These are phyloP conservation scores for Lactifluus rugatus DNA, from an alignment of 768 basidiomycete species.

Conservation along the genomic window DNA sequence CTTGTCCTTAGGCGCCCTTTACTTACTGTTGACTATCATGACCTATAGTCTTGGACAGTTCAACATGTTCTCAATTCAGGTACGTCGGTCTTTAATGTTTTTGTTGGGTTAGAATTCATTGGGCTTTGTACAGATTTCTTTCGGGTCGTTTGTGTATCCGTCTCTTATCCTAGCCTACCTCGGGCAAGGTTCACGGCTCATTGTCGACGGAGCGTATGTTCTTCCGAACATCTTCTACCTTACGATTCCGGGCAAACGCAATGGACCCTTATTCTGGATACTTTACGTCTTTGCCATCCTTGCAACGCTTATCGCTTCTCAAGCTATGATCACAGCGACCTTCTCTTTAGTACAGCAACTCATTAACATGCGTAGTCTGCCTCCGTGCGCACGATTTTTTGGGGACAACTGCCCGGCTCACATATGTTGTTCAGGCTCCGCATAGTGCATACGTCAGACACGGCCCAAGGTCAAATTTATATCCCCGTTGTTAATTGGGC, in stretches of 20 bases:
- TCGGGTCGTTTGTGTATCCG: constrained; percentile 46
- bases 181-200: constrained; percentile 58
- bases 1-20: neutral
- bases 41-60: constrained; percentile 52
- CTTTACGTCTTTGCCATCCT: constrained; percentile 54
- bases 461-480: constrained; percentile 55
- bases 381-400: constrained; percentile 28
- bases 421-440: constrained; percentile 27
- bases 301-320: constrained; percentile 57
- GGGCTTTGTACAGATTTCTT: constrained; percentile 34
- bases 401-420: neutral
- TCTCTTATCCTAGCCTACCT: constrained; percentile 56
- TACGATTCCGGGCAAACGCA: constrained; percentile 47
- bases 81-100: constrained; percentile 19
- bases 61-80: constrained; percentile 48
- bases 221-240: constrained; percentile 52
- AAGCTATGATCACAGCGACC: constrained; percentile 61
- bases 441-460: constrained; percentile 52
- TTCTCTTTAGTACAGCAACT: constrained; percentile 57
- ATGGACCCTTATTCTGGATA: constrained; percentile 54
- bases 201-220: constrained; percentile 39
- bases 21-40: neutral
- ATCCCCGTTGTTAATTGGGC: constrained; percentile 55
- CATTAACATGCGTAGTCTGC: constrained; percentile 50
- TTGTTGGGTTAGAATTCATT: neutral